phyloP scores from a whole-genome alignment of 345 rosid genomes.

The Eucalyptus polyanthemos region DNA sequence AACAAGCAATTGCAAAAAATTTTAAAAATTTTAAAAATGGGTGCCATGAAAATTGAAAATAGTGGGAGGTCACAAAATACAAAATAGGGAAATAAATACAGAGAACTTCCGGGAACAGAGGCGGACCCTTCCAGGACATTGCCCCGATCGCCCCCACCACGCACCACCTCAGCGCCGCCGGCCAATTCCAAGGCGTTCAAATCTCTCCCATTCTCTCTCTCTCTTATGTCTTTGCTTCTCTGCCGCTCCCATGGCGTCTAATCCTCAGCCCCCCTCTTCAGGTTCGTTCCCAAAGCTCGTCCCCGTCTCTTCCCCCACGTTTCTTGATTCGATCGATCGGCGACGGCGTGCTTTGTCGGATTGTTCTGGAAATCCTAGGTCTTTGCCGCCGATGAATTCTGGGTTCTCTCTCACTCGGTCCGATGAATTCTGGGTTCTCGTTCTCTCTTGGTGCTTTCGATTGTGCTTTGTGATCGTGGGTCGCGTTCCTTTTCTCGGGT shows the following conservation, averaged over 20 bases:
- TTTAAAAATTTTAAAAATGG: neutral
- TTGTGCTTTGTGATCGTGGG: neutral
- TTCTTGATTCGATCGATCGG: neutral
- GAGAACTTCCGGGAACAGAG: neutral
- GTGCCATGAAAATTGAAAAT: neutral
- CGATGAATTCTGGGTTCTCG: neutral
- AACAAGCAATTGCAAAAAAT: neutral
- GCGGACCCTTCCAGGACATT: neutral
- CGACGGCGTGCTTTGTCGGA: neutral
- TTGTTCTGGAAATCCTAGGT: neutral
- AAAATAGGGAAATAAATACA: neutral
- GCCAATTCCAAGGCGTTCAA: neutral
- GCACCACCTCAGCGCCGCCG: neutral
- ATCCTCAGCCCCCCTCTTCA: neutral
- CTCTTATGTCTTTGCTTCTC: neutral
- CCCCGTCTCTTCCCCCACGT: neutral
- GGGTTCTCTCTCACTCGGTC: no score
- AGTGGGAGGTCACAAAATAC: neutral
- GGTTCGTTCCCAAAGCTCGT: neutral
- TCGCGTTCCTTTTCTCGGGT: neutral
- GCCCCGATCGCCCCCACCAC: neutral
- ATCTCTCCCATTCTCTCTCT: neutral
- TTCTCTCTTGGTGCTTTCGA: neutral
- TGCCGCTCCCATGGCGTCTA: neutral
- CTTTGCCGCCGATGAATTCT: neutral